Evolutionary conservation across 228 moss, liverwort and hornwort species (phyloP), one percentile per base, ranked within the genome.

Genomic region (Sphagnum fallax): DNA sequence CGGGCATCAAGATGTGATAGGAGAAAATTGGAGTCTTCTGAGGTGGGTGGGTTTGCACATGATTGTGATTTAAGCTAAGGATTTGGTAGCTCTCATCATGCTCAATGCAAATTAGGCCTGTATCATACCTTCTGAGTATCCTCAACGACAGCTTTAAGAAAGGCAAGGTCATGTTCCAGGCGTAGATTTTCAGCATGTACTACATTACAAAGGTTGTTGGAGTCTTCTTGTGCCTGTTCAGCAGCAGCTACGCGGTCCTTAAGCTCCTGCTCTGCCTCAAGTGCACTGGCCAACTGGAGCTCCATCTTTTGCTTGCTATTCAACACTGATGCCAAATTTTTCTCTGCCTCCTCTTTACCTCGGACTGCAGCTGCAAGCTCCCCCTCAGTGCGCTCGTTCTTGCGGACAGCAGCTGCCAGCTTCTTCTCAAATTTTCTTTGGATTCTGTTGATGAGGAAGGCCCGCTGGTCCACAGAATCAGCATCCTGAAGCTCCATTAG

Each of bases 81-180:
- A 5, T 12, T 15, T 4, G 48, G 53, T 0, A 6, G 4, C 5
- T 18, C 6, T 62, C 9, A 49, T 14, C 4, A 47, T 4, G 15
- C 48, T 51, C 11, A 8, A 64, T 16, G 63, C 16, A 64, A 7
- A 64, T 7, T 50, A 16, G 10, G 7, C 55, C 52, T 68, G 16
- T 5, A 14, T 10, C 48, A 32, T 50, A 97, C 98, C 98, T 87
- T 90, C 50, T 98, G 88, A 13, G 89, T 87, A 62, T 98, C 94
- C 66, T 92, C 93, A 53, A 94, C 82, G 74, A 89, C 81, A n/a
- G 94, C 87, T 74, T 81, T 98, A 71, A 89, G 79, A 52, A 90
- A 76, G 66, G 98, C 89, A 14, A 98, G 75, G 53, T 98, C 98
- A 48, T 90, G 90, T 70, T 94, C 94, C 70, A 91, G 58, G 65